phyloP scores from a whole-genome alignment of 495 filamentous ascomycete species.

The Cryomyces antarcticus region DNA sequence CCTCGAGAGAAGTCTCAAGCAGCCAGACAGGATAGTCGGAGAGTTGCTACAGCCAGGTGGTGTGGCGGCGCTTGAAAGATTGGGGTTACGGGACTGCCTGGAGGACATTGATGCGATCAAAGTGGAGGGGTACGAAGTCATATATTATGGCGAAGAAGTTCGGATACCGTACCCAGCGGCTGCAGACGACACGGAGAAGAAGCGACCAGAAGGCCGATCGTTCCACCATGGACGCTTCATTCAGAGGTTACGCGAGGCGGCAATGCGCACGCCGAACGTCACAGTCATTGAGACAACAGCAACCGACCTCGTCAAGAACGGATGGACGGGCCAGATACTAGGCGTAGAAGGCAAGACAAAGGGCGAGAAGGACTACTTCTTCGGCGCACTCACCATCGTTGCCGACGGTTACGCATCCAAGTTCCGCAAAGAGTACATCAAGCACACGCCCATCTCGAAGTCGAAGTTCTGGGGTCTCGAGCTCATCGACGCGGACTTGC shows the following conservation, averaged over 20 bases:
- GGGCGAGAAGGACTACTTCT: slow-evolving; percentile 47
- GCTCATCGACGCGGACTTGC: slow-evolving; percentile 66
- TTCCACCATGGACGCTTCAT: slow-evolving; percentile 28
- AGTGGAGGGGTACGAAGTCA: slow-evolving; percentile 68
- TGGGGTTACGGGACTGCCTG: slow-evolving; percentile 65
- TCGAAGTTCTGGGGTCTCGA: slow-evolving; percentile 86
- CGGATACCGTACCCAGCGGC: slow-evolving; percentile 45
- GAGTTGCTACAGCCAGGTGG: slow-evolving; percentile 90
- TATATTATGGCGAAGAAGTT: slow-evolving; percentile 65
- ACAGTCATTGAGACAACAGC: slow-evolving; percentile 29
- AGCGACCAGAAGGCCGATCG: slow-evolving; percentile 20
- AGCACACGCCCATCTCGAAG: slow-evolving; percentile 43
- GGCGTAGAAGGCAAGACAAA: slow-evolving; percentile 52
- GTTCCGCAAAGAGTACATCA: slow-evolving; percentile 66
- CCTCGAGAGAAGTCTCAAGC: slow-evolving; percentile 71
- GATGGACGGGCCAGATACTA: slow-evolving; percentile 30
- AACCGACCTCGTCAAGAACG: slow-evolving; percentile 23
- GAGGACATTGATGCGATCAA: slow-evolving; percentile 75
- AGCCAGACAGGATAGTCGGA: slow-evolving; percentile 91
- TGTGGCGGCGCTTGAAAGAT: slow-evolving; percentile 53
- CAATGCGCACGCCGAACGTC: slow-evolving; percentile 20
- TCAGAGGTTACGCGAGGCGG: slow-evolving; percentile 16
- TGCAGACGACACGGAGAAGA: slow-evolving; percentile 5
- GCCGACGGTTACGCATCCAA: slow-evolving; percentile 88
- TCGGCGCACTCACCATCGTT: slow-evolving; percentile 68